These are phyloP conservation scores for Conticribra guillardii DNA, from an alignment of 108 stramenopile species.

Conservation along the genomic window DNA sequence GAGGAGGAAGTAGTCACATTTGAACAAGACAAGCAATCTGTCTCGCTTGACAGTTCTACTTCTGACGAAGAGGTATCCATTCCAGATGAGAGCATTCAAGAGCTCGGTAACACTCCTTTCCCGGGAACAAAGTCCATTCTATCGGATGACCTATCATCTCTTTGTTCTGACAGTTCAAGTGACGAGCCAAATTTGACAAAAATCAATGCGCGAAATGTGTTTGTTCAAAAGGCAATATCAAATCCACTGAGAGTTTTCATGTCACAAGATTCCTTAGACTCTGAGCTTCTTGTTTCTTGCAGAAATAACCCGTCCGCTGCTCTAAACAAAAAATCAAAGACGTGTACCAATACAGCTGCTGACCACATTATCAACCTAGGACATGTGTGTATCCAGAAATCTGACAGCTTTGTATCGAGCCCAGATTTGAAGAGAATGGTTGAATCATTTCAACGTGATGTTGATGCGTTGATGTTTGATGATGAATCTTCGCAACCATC, in stretches of 20 bases:
- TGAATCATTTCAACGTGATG: conserved; percentile 32
- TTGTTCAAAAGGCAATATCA: conserved; percentile 27
- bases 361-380: not conserved
- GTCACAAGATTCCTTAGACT: conserved; percentile 44
- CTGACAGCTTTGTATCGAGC: not conserved
- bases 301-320: conserved; percentile 5
- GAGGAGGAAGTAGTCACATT: too few relatives aligned
- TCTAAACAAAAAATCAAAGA: not conserved
- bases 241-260: conserved; percentile 32
- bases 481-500: too few relatives aligned
- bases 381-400: not conserved
- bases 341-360: not conserved
- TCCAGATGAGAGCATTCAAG: not conserved
- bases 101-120: not conserved
- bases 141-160: not conserved
- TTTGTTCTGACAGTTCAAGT: conserved; percentile 4
- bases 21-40: too few relatives aligned
- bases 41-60: conserved; percentile 2
- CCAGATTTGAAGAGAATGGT: conserved; percentile 10
- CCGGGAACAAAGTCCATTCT: not conserved
- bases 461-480: conserved; percentile 25
- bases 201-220: conserved; percentile 6
- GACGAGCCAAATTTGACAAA: not conserved
- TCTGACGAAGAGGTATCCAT: not conserved
- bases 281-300: conserved; percentile 45